phyloP scores from a whole-genome alignment of 2,329 filamentous ascomycete genomes.

The Colletotrichum sp. region DNA sequence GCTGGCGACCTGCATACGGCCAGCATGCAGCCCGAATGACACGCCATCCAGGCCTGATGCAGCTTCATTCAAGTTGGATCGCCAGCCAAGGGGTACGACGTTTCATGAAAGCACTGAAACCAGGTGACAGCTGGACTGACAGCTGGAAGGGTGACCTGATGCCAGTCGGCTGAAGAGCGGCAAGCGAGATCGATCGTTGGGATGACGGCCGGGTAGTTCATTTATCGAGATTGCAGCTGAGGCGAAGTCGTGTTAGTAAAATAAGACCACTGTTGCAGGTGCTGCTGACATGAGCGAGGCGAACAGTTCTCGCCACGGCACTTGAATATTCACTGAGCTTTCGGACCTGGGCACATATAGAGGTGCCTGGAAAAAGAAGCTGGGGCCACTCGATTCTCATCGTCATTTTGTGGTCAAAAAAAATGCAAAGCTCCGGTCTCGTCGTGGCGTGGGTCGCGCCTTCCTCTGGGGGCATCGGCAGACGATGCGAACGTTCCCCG shows the following conservation, averaged over 20 bases:
- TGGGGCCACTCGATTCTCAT: not conserved
- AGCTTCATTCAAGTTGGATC: not conserved
- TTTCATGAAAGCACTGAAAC: not conserved
- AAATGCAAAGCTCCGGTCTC: not conserved
- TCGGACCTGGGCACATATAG: not conserved
- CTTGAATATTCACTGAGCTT: not conserved
- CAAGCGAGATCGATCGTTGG: not conserved
- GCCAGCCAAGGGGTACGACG: not conserved
- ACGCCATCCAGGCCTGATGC: not conserved
- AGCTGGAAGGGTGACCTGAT: not conserved
- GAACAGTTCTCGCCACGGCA: not conserved
- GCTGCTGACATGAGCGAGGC: not conserved
- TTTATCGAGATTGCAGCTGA: not conserved
- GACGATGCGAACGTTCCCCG: conserved; percentile 11
- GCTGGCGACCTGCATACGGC: not conserved
- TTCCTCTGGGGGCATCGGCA: not conserved
- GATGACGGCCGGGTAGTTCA: not conserved
- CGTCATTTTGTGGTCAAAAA: not conserved
- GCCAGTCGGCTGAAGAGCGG: not conserved
- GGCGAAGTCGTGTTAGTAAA: not conserved
- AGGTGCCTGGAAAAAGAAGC: not conserved
- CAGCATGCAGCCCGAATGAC: not conserved
- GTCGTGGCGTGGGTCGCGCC: conserved; percentile 9
- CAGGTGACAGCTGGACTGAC: not conserved
- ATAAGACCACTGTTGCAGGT: not conserved